Conservation (phyloP, 2,329 filamentous ascomycete species). For the Colletotrichum scovillei region DNA sequence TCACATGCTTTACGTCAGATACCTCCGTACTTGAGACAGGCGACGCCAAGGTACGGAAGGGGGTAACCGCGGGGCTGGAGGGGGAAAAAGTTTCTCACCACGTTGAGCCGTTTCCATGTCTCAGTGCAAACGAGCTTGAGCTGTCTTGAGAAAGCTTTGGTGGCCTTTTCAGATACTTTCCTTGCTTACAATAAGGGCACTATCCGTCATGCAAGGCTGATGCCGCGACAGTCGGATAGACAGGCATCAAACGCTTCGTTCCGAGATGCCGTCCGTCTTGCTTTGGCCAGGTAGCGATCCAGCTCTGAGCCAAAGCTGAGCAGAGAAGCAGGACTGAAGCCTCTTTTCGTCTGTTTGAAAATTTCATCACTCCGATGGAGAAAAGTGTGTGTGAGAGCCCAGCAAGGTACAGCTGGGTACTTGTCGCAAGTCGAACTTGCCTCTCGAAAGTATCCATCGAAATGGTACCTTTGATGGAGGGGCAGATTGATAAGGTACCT, state of each 20-base stretch:
- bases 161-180: not conserved
- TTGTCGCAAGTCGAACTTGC: not conserved
- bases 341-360: not conserved
- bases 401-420: not conserved
- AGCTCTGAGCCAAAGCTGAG: not conserved
- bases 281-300: conserved; percentile 5
- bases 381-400: not conserved
- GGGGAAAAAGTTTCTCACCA: not conserved
- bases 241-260: not conserved
- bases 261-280: not conserved
- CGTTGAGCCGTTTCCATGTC: not conserved
- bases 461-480: not conserved
- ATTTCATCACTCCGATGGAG: not conserved
- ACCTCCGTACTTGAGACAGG: not conserved
- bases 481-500: conserved; percentile 23
- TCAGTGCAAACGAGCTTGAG: not conserved
- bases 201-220: not conserved
- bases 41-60: not conserved
- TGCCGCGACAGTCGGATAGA: not conserved
- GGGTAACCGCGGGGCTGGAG: not conserved
- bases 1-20: not conserved
- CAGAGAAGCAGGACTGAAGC: not conserved
- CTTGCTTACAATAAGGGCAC: not conserved
- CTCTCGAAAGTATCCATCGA: not conserved
- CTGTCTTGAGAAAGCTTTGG: not conserved